A percentile compares a stretch with the other conserved stretches of the same genome.
Evolutionary conservation across 2,329 filamentous ascomycete genomes (phyloP).

Genomic region (Laburnicola sp.): DNA sequence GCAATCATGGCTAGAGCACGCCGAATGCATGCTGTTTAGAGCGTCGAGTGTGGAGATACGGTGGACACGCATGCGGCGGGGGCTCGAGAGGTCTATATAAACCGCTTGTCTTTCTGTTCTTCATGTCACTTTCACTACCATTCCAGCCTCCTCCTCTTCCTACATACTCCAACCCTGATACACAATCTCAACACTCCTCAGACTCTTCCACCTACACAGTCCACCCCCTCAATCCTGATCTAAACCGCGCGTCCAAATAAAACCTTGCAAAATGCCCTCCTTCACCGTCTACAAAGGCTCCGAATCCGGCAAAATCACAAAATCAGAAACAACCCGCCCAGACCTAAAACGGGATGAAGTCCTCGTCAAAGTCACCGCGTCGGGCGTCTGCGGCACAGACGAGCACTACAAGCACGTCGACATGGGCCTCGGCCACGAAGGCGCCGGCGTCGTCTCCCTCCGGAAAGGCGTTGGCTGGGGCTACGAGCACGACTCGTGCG

Average conservation of each 20-base stretch:
- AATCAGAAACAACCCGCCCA: constrained; percentile 53
- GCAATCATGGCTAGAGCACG: neutral
- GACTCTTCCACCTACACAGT: neutral
- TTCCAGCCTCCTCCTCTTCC: too few relatives aligned
- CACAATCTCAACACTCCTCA: neutral
- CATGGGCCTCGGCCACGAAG: constrained; percentile 59
- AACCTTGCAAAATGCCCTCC: constrained; percentile 36
- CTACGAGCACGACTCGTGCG: constrained; percentile 52
- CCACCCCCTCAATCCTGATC: too few relatives aligned
- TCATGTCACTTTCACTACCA: too few relatives aligned
- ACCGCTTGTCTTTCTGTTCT: too few relatives aligned
- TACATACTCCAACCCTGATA: too few relatives aligned
- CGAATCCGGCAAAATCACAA: constrained; percentile 59
- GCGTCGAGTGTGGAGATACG: neutral
- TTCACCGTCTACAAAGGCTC: constrained; percentile 69
- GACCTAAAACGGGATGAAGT: constrained; percentile 58
- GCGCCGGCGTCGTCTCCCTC: constrained; percentile 55
- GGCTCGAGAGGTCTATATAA: too few relatives aligned
- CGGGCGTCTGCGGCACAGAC: constrained; percentile 68
- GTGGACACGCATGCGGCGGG: too few relatives aligned
- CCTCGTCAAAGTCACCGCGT: constrained; percentile 65
- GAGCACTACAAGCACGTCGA: constrained; percentile 49
- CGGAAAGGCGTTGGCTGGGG: constrained; percentile 58
- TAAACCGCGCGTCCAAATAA: too few relatives aligned
- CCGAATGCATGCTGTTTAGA: neutral